Conservation (phyloP, 306 rosid species). For the Biancaea sappan region DNA sequence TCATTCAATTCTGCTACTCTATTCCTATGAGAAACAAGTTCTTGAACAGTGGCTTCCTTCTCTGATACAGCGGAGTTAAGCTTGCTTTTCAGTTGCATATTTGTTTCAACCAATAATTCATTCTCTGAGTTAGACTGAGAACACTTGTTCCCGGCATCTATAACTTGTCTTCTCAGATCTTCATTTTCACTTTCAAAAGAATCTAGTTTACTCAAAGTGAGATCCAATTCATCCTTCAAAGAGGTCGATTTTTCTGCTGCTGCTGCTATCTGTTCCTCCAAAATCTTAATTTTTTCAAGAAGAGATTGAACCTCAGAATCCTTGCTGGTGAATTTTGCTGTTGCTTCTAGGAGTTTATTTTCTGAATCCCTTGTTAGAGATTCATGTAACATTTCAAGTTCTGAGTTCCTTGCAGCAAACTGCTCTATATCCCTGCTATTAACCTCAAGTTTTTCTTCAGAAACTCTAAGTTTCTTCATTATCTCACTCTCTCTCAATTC, state of each 20-base stretch:
- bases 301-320: slow-evolving; percentile 80
- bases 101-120: slow-evolving; percentile 73
- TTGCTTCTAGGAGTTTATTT: slow-evolving; percentile 67
- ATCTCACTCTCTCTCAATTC: slow-evolving; percentile 67
- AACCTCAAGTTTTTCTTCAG: slow-evolving; percentile 64
- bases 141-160: slow-evolving; percentile 60
- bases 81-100: slow-evolving; percentile 74
- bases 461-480: slow-evolving; percentile 58
- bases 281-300: slow-evolving; percentile 58
- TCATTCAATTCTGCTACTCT: slow-evolving; percentile 64
- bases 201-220: slow-evolving; percentile 54
- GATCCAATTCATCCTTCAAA: slow-evolving; percentile 62
- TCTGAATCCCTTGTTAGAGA: slow-evolving; percentile 72
- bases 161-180: slow-evolving; percentile 59
- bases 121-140: slow-evolving; percentile 74
- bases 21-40: slow-evolving; percentile 70
- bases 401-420: slow-evolving; percentile 56
- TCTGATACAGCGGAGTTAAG: slow-evolving; percentile 61
- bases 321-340: slow-evolving; percentile 51
- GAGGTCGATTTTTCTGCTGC: slow-evolving; percentile 48
- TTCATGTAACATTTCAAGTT: slow-evolving; percentile 72
- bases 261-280: slow-evolving; percentile 59
- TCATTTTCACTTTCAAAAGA: slow-evolving; percentile 61
- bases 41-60: slow-evolving; percentile 59
- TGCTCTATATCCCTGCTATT: slow-evolving; percentile 57